Base-by-base conservation (phyloP, 768 basidiomycete genomes). In the Scleroderma bovista region DNA sequence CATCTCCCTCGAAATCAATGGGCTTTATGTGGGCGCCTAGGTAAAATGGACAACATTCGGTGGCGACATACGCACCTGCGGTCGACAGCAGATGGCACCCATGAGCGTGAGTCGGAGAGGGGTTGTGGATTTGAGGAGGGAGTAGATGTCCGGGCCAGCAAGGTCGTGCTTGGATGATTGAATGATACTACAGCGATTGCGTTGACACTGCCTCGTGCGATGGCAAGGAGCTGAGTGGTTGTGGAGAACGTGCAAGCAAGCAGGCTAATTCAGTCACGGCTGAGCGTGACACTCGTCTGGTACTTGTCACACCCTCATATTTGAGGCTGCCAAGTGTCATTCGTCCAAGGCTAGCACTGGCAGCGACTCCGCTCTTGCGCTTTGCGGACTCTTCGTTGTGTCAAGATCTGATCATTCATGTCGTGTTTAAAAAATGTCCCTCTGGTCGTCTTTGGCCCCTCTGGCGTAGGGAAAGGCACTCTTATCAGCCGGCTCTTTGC, bases 381-480 rank as follows among this genome's bases (percentile, higher is more conserved):
- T 15, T 13, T n/a, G n/a, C 34, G 34, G 13, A 29, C 26, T 3
- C 34, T 15, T 13, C 12, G 34, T n/a, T 36, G 12, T 15, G 15
- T 15, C 34, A n/a, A 15, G 6, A 13, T n/a, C 34, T 6, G 34
- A 15, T n/a, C 34, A 36, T n/a, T 36, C 41, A 59, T 55, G 60
- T 50, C 50, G 9, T 11, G 23, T 22, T 34, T 32, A 24, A 3
- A 50, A n/a, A 23, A 20, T 1, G 47, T 55, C 52, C 93, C 93
- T 3, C 81, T 96, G 46, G 83, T 96, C 38, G 74, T 95, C 53
- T 95, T 88, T 48, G 90, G 92, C 0, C 93, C 93, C 1, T 93
- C 91, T 1, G 93, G 94, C 51, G 89, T 93, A 2, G 95, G 95
- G 46, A 98, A 97, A 68, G 90, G 87, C 61, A 95, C 95, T 1